Evolutionary conservation across 1,139 yeast genomes (phyloP), one percentile per base, ranked within the genome.

Genomic region (Geotrichum phurueaensis): DNA sequence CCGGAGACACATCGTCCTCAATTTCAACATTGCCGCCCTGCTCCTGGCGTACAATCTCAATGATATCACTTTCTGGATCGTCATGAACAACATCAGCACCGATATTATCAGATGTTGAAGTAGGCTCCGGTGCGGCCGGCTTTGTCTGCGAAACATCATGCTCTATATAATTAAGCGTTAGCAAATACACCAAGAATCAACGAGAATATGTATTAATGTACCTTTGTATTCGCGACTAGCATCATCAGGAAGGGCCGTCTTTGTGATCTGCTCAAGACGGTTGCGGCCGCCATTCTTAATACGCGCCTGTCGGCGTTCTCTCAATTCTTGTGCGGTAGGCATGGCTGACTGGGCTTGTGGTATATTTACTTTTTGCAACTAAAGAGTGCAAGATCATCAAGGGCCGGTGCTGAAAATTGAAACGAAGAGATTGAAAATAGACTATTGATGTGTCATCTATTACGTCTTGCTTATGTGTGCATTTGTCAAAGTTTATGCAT

Each of bases 271-370:
- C n/a, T 73, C 70, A 36, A 76, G 67, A 15, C 79, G 64, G 59
- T 68, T 66, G 4, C 72, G 68, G 2, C 76, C 78, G 10, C 70
- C 70, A 22, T 71, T 73, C 27, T 65, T 65, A 54, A 76, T 73
- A 29, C 68, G 67, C 10, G 75, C 76, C 67, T 72, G 74, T 18
- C 79, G 72, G 33, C 75, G 65, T 61, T 74, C 78, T 51, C 78
- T 66, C 48, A 75, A 71, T 47, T 67, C 68, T 45, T 67, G 64
- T 6, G 70, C 70, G 57, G 63, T 58, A 9, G 60, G 58, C 60
- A 58, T 58, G n/a, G 22, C 22, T 39, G 20, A 39, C 47, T 39
- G 9, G 47, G 9, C n/a, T 39, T 13, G 47, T 10, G n/a, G n/a
- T 39, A 39, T 39, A 39, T 39, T 39, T 39, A n/a, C 20, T 39